Evolutionary conservation across 192 early-diverging fungal species (phyloP).

Genomic region (Pecoramyces ruminantium): DNA sequence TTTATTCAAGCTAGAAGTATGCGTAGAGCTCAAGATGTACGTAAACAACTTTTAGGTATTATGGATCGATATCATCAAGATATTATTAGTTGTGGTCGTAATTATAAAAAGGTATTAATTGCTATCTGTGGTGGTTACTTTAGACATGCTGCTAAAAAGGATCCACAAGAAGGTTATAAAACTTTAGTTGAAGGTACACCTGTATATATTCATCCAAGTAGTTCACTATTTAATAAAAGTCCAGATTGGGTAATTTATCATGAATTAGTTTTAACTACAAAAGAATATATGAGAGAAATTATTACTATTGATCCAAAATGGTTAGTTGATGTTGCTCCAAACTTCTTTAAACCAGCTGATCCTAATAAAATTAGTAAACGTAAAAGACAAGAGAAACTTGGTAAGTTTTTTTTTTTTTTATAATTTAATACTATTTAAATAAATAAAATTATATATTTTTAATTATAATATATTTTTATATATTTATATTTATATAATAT

Average conservation of each 20-base stretch:
- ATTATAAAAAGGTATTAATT: constrained; percentile 80
- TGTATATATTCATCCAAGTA: constrained; percentile 91
- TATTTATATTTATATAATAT: too few species aligned
- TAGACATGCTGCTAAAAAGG: constrained; percentile 92
- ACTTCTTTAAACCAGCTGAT: constrained; percentile 92
- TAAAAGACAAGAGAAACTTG: constrained; percentile 84
- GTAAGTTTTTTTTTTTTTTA: constrained; percentile 59
- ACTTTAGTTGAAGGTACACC: constrained; percentile 94
- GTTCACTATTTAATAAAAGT: constrained; percentile 87
- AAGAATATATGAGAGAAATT: constrained; percentile 84
- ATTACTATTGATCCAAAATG: constrained; percentile 79
- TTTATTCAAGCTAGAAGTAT: constrained; percentile 85
- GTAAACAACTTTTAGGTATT: constrained; percentile 88
- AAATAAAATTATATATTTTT: constrained; percentile 4
- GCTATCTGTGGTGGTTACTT: constrained; percentile 89
- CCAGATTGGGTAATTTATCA: constrained; percentile 93
- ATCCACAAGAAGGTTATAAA: constrained; percentile 98
- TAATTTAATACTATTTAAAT: too few species aligned
- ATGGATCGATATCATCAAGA: constrained; percentile 81
- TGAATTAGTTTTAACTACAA: constrained; percentile 74
- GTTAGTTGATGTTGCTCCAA: constrained; percentile 91
- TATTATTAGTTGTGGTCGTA: constrained; percentile 66
- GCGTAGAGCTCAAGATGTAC: constrained; percentile 86
- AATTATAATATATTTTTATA: neutral
- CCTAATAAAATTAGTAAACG: constrained; percentile 84